phyloP scores from a whole-genome alignment of 2,329 filamentous ascomycete genomes.

The Colletotrichum chlorophyti region DNA sequence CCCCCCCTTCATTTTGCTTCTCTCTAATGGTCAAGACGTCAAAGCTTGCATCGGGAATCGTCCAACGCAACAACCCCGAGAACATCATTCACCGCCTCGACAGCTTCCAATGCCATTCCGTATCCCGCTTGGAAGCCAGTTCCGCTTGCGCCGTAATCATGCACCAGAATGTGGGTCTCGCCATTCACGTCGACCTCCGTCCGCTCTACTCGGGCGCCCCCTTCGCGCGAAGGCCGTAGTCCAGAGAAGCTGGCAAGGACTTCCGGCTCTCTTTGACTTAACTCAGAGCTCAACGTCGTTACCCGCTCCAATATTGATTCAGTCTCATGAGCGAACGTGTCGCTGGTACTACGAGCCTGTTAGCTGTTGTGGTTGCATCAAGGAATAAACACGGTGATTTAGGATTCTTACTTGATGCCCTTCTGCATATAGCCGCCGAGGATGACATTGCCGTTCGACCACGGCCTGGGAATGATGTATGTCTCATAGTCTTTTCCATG shows the following conservation, averaged over 20 bases:
- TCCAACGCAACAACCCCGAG: conserved; percentile 7
- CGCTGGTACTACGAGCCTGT: not conserved
- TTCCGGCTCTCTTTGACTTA: conserved; percentile 34
- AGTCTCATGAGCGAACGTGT: conserved; percentile 38
- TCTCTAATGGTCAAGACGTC: too few relatives aligned
- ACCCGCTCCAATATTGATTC: conserved; percentile 45
- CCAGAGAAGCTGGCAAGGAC: conserved; percentile 42
- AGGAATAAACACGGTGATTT: not conserved
- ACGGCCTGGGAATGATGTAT: conserved; percentile 46
- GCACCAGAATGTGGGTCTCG: conserved; percentile 37
- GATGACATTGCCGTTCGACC: conserved; percentile 43
- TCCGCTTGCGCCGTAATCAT: conserved; percentile 54
- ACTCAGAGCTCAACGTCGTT: conserved; percentile 35
- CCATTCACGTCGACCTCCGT: conserved; percentile 38
- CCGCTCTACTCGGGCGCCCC: conserved; percentile 52
- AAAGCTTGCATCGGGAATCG: not conserved
- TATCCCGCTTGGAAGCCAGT: conserved; percentile 53
- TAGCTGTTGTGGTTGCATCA: not conserved
- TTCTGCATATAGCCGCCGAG: conserved; percentile 49
- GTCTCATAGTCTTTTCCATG: conserved; percentile 47
- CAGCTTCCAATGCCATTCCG: conserved; percentile 46
- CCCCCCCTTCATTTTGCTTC: too few relatives aligned
- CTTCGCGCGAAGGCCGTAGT: conserved; percentile 44
- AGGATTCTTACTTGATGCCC: conserved; percentile 35
- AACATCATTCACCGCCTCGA: conserved; percentile 37